These are phyloP conservation scores for Pharus latifolius DNA, from an alignment of 176 grass and related monocot genomes.

Conservation along the genomic window DNA sequence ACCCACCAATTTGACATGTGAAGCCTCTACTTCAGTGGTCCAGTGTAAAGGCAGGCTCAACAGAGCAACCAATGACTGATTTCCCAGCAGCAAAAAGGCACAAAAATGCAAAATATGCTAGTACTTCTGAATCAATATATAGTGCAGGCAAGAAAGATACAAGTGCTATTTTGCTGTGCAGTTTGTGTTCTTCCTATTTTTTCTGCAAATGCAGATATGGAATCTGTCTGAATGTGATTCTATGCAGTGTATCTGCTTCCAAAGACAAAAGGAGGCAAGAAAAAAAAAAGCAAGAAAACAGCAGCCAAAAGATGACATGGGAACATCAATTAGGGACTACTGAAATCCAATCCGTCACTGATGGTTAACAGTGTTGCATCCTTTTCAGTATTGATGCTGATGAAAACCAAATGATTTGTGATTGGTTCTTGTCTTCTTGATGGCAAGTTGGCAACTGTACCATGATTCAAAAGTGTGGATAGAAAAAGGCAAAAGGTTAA, in stretches of 20 bases:
- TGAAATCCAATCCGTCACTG: conserved; percentile 1
- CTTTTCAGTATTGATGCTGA: neutral
- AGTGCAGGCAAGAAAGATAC: neutral
- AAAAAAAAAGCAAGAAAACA: no score
- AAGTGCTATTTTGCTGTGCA: neutral
- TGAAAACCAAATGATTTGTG: neutral
- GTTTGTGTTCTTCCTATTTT: conserved; percentile 4
- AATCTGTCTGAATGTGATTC: neutral
- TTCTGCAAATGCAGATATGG: neutral
- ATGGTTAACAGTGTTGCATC: neutral
- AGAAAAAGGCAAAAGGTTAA: neutral
- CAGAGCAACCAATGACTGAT: neutral
- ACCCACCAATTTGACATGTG: neutral
- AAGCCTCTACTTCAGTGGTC: neutral
- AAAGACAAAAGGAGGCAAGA: neutral
- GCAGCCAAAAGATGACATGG: neutral
- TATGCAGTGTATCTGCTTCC: neutral
- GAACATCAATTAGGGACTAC: neutral
- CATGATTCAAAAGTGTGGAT: neutral
- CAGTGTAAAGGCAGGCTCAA: neutral
- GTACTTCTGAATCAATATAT: neutral
- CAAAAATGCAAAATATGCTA: neutral
- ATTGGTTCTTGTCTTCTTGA: neutral
- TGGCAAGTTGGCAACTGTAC: neutral
- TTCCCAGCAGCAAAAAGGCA: neutral